Evolutionary conservation across 1,139 yeast species (phyloP), one percentile per base, ranked within the genome.

Genomic region (Kodamaea sp.): DNA sequence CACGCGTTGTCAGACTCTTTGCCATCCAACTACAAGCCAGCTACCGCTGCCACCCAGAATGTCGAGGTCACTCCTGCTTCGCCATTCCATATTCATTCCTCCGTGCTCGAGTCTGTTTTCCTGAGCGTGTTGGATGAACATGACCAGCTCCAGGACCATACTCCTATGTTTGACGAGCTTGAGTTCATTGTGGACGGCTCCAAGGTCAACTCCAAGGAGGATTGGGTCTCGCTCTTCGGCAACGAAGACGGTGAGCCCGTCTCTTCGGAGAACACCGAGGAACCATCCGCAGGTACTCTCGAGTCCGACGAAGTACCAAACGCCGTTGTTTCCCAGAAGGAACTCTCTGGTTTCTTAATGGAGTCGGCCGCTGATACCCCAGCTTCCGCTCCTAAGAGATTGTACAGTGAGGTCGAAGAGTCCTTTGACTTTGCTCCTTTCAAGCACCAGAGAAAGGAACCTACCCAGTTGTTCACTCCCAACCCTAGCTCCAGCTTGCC

Each of bases 101-200:
- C 77, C 35, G 76, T 78, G 29, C 67, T 81, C 41, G 83, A 80
- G 42, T 78, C 84, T 10, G 78, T 81, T 32, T 80, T 82, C 53
- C 66, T 73, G 50, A 64, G 70, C 43, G 65, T 73, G 29, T 61
- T 72, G 43, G 73, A 67, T 43, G 70, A 59, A 34, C 46, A 55
- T 34, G 65, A 57, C 38, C 55, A 51, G 28, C 47, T 65, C 15
- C 70, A 66, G 32, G 71, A 71, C 38, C 67, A 74, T 29, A 71
- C 83, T 51, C 87, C 89, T 52, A 77, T 81, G 84, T 80, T 82
- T 62, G 80, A 69, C 46, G 78, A 76, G 38, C 66, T 69, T 44
- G 76, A 70, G 44, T 65, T 69, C 44, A 65, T 68, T 37, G 55
- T 69, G 38, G 75, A 69, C 39, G 73, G 76, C 37, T 59, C 65